phyloP scores from a whole-genome alignment of 441 rosid species.

The Hura crepitans region DNA sequence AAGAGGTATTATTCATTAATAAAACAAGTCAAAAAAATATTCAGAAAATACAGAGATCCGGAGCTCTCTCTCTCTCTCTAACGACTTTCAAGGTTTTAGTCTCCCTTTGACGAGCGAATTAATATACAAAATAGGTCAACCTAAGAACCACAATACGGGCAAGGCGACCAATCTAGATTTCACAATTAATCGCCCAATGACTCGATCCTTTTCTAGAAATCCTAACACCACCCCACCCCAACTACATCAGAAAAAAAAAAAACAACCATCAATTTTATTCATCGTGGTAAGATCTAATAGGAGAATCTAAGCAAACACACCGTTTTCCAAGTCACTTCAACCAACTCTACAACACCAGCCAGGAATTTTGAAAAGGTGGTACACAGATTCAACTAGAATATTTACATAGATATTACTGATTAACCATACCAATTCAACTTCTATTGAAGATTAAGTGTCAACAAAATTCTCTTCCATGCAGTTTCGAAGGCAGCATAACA shows the following conservation, averaged over 20 bases:
- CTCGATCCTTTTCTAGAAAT: too few species aligned
- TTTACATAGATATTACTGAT: background rate
- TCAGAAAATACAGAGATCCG: too few species aligned
- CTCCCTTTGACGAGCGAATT: too few species aligned
- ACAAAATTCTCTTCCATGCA: background rate
- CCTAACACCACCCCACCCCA: background rate
- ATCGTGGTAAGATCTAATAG: background rate
- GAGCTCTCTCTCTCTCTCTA: too few species aligned
- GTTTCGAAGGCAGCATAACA: conserved; percentile 5
- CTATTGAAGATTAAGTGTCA: background rate
- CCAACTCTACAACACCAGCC: background rate
- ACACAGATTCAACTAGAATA: background rate
- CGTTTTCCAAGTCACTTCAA: background rate
- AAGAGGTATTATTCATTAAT: too few species aligned
- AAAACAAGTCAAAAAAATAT: too few species aligned
- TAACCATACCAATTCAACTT: background rate
- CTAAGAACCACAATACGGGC: too few species aligned
- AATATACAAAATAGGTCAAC: too few species aligned
- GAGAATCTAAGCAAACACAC: background rate
- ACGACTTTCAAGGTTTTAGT: too few species aligned
- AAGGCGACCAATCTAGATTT: too few species aligned
- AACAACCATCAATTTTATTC: background rate
- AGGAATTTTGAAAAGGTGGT: background rate
- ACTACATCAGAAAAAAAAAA: background rate
- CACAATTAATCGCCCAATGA: too few species aligned